Conservation (phyloP, 2,329 filamentous ascomycete genomes). For the Fusarium compactum region DNA sequence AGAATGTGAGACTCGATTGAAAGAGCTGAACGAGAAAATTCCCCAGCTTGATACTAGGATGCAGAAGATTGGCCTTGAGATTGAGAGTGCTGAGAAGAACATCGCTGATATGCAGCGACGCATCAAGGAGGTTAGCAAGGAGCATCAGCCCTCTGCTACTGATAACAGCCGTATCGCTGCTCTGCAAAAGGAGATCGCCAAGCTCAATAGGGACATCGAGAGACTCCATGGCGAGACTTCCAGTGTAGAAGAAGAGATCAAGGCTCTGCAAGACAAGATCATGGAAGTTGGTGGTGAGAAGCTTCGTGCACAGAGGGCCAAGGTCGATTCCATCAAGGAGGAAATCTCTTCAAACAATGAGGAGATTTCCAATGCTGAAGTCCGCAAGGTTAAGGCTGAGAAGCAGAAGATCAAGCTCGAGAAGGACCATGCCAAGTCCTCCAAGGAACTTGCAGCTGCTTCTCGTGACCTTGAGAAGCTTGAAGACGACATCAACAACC, state of each 20-base stretch:
- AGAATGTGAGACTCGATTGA: constrained; percentile 79
- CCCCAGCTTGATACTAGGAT: constrained; percentile 89
- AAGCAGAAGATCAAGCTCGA: constrained; percentile 91
- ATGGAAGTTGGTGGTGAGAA: constrained; percentile 98
- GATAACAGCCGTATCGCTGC: constrained; percentile 80
- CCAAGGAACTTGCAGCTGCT: constrained; percentile 81
- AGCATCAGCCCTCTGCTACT: constrained; percentile 82
- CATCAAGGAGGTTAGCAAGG: constrained; percentile 84
- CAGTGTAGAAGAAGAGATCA: constrained; percentile 92
- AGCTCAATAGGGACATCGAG: constrained; percentile 81
- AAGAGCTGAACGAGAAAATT: constrained; percentile 79
- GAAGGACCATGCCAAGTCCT: constrained; percentile 82
- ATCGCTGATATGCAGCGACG: constrained; percentile 85
- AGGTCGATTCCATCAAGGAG: constrained; percentile 89
- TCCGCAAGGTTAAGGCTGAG: constrained; percentile 90
- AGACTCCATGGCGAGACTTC: constrained; percentile 87
- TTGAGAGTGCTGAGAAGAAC: constrained; percentile 88
- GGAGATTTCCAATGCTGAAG: constrained; percentile 85
- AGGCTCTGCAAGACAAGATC: constrained; percentile 92
- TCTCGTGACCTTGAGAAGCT: constrained; percentile 80
- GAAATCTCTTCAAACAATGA: constrained; percentile 85
- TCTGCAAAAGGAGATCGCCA: constrained; percentile 81
- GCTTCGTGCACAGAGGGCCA: constrained; percentile 88
- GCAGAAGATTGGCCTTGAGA: constrained; percentile 89
- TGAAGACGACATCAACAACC: constrained; percentile 81